Base-by-base conservation (phyloP, 2,329 filamentous ascomycete genomes). In the Cladosporium sp. region DNA sequence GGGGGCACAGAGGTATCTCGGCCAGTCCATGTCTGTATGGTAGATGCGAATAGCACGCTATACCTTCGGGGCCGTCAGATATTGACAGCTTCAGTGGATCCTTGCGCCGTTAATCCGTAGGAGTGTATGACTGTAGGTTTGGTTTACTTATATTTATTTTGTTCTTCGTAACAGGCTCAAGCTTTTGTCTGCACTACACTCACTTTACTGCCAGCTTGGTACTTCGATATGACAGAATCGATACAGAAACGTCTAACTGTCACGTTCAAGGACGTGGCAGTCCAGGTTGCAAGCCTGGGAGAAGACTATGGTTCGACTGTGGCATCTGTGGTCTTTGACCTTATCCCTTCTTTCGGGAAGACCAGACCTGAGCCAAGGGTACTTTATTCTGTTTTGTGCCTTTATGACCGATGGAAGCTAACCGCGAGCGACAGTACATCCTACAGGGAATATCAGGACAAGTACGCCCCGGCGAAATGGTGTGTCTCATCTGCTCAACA, bases 401-500 rank as follows among this genome's bases (percentile, higher is more conserved):
- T 28, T 16, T 21, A 16, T 57, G n/a, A 34, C 5, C 18, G 28
- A 5, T 32, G 26, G 5, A 28, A 30, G 25, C 51, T 57, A 26
- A 57, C 10, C 11, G 25, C 13, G 16, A 21, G 14, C 21, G 28
- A 48, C 21, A 62, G 59, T 23, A 28, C 18, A 62, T 62, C 21
- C 46, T 62, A 1, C 46, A 62, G 14, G 59, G 59, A 26, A 25
- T 62, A 10, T 62, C 59, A 2, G 59, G 59, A 13, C 59, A 62
- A 28, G 59, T 62, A 26, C 21, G 30, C 14, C 59, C 59, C 10
- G 48, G 59, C 18, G 59, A 62, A 62, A 62, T 62, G 59, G 59
- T 62, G 89, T 70, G 32, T 57, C 18, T 86, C 88, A 68, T 91
- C 23, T 82, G 86, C 48, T 85, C 91, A 10, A 82, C 86, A 14